Evolutionary conservation across 164 flowering plant genomes (phyloP), one percentile per base, ranked within the genome.

Genomic region (Magnolia changhungtana): DNA sequence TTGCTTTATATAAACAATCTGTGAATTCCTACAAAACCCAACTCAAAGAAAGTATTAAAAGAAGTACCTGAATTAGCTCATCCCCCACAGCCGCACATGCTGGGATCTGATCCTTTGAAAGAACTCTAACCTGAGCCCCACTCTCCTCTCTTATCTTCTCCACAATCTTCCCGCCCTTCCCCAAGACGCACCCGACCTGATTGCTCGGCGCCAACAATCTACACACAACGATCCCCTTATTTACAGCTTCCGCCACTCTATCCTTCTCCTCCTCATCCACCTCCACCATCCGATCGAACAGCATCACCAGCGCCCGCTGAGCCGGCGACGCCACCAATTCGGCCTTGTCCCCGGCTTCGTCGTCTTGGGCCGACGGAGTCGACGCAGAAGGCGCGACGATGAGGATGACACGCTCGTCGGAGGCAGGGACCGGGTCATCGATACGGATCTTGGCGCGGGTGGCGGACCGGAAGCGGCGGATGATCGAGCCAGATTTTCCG

Each of bases 21-120:
- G 29, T 27, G 29, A 27, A 27, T 27, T 27, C 29, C 67, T 65
- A 18, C 8, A 4, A 20, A 65, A 23, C 21, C 21, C 3, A 65
- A 65, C 20, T n/a, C 29, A 65, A 65, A 65, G 50, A 7, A 24
- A 27, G 18, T 37, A 37, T 37, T 37, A 37, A 37, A 37, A 37
- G 45, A 37, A 37, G 45, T 79, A 86, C 92, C 89, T 86, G 85
- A 74, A 89, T 82, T 72, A 89, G 63, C 70, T 86, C 87, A 73
- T 88, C 92, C 3, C 83, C 83, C 37, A 78, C 67, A 20, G 64
- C 67, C 1, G 85, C 85, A 66, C 87, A 83, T 2, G 72, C 70
- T 2, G 87, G 85, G n/a, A 82, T 58, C 50, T 82, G 78, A 71
- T 84, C 87, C 71, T 76, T 77, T 0, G 83, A 77, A 49, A 82